Percentiles rank a stretch among this genome's conserved stretches.
phyloP scores from a whole-genome alignment of 1,284 basidiomycete species.

The Microstroma glucosiphilum region DNA sequence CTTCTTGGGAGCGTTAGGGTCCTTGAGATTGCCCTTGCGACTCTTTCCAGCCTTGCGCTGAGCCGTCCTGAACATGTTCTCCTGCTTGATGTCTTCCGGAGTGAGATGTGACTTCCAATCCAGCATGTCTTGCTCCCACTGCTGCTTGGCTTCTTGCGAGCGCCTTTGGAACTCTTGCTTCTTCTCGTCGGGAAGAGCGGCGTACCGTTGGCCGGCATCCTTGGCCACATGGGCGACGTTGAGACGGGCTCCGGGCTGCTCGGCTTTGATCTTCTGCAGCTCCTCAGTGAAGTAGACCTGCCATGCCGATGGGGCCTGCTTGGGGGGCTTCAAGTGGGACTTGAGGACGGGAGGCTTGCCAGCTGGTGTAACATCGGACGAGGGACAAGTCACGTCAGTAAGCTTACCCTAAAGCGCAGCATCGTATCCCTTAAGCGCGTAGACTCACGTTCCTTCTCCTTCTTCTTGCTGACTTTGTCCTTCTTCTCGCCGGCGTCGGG shows the following conservation, averaged over 20 bases:
- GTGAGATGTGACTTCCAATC: conserved; percentile 83
- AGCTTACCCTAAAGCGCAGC: too few relatives aligned
- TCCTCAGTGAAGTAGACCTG: conserved; percentile 95
- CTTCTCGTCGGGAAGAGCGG: conserved; percentile 67
- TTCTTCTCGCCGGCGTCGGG: conserved; percentile 24
- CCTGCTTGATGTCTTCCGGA: conserved; percentile 87
- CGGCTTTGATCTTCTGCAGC: conserved; percentile 72
- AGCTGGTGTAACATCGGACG: conserved; percentile 14
- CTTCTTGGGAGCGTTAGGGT: conserved; percentile 93
- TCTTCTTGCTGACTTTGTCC: conserved; percentile 27
- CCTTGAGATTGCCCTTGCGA: conserved; percentile 87
- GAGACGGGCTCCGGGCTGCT: conserved; percentile 59
- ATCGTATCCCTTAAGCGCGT: too few relatives aligned
- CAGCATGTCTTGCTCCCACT: conserved; percentile 68
- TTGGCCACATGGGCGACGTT: conserved; percentile 94
- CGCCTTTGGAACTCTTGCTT: conserved; percentile 60
- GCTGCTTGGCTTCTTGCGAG: conserved; percentile 75
- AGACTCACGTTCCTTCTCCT: conserved; percentile 17
- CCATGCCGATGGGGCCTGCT: conserved; percentile 90
- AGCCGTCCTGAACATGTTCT: conserved; percentile 82
- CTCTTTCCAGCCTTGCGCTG: conserved; percentile 90
- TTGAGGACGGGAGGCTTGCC: conserved; percentile 51
- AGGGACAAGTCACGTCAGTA: too few relatives aligned
- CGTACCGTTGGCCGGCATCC: conserved; percentile 86
- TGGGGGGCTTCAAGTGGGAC: conserved; percentile 70